Base-by-base conservation (phyloP, 2,329 filamentous ascomycete genomes). In the Elsinoe fawcettii region DNA sequence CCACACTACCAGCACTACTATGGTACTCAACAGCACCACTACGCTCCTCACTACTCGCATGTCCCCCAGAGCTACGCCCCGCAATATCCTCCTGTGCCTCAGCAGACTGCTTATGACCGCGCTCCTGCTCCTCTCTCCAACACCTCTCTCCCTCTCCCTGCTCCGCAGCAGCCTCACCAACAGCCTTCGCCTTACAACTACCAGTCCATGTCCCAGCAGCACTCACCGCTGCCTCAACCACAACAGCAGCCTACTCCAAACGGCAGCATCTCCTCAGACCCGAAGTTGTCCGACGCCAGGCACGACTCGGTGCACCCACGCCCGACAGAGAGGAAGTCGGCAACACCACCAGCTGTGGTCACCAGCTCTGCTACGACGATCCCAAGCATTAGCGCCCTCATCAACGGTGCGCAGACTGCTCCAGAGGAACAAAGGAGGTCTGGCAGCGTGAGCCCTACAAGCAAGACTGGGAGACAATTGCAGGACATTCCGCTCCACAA, bases 361-460 rank as follows among this genome's bases (percentile, higher is more conserved):
- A 58, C 34, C 36, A 66, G 61, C 30, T 67, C 66, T 20, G 66
- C 63, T 16, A 67, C 68, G 27, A 71, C 67, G 16, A 80, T 83
- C 25, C 82, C 82, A 7, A 79, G 77, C 61, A 81, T 82, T 58
- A 75, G 70, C 14, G 68, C 77, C 9, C 70, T 76, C 60, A 71
- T 76, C 56, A 75, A 74, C 59, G 69, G 66, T 61, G 37, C 60
- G 61, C 37, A 62, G 59, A 5, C 60, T 56, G 36, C 64, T 63
- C 5, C 65, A 64, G 22, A 32, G 14, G 47, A 58, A 18, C 44
- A 60, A 25, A 58, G 59, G 51, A 51, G 64, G 63, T 41, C 64
- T 60, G 18, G 62, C 57, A 70, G 68, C 58, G 62, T 63, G 25
- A 70, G 65, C 53, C 67, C 69, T 0, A 58, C 51, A 14, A 60